Base-by-base conservation (phyloP, 225 moss, liverwort and hornwort species). In the Physcomitrium patens region DNA sequence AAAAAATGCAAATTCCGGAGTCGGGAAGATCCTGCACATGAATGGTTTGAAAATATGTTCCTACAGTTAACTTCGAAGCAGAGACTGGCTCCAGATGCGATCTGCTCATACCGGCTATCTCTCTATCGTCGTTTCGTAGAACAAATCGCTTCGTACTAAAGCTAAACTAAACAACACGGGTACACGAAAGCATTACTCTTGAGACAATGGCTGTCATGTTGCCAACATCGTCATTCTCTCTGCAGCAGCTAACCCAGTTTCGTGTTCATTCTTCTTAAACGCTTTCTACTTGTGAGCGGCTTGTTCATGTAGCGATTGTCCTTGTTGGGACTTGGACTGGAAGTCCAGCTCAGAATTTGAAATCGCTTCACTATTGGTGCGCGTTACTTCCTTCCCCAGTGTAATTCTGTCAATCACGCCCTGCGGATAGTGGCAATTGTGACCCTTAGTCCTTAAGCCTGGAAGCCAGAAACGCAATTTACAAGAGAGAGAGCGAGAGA, bases 391-490 rank as follows among this genome's bases (percentile, higher is more conserved):
- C 68, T 84, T 84, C 71, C 53, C 76, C 46, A 44, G 51, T 0
- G 59, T 58, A 49, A 84, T 81, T 59, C 77, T 76, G 28, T 81
- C 71, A 18, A 87, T 87, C 68, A 87, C 81, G 9, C 84, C 84
- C 87, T 87, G 87, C 79, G 69, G 46, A 3, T 12, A 62, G 17
- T 12, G 20, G 13, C 50, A 49, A 8, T 57, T 7, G 26, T 44
- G 31, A 53, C 19, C 4, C 23, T 56, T 41, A 64, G 7, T 15
- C 19, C 12, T 1, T 13, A n/a, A n/a, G n/a, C n/a, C n/a, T n/a
- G n/a, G n/a, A 8, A 37, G 12, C 17, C 14, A n/a, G 31, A 63
- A 69, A 61, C 24, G 24, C 31, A 42, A 54, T 12, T 20, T 16
- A 54, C 13, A 53, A 46, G 4, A 15, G 22, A 22, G 2, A 17